Evolutionary conservation across 805 yeast species (phyloP).

Genomic region (Starmerella sirachaensis): DNA sequence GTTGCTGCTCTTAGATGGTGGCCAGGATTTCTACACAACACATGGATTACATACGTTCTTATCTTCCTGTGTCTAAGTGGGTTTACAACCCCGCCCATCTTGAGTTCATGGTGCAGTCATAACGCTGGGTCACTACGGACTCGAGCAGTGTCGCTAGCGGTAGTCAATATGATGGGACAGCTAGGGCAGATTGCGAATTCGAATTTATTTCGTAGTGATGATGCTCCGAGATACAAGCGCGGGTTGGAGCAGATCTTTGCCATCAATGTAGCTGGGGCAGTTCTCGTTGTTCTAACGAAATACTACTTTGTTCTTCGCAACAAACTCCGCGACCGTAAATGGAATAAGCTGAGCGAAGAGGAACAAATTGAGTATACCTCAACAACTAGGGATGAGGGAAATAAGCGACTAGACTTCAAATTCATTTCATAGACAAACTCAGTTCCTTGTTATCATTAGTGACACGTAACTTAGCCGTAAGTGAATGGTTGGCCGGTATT

Average conservation of each 20-base stretch:
- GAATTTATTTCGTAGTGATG: conserved; percentile 45
- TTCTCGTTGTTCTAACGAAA: conserved; percentile 14
- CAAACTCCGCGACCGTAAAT: conserved; percentile 31
- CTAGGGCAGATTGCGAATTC: conserved; percentile 38
- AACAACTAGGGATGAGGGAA: conserved; percentile 42
- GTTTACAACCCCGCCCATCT: conserved; percentile 12
- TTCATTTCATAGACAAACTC: conserved; percentile 22
- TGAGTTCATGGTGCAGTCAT: conserved; percentile 39
- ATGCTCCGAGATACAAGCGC: conserved; percentile 44
- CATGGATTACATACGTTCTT: conserved; percentile 25
- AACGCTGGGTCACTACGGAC: conserved; percentile 48
- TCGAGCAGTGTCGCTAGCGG: conserved; percentile 50
- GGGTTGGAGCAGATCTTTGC: conserved; percentile 41
- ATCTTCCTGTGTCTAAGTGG: conserved; percentile 20
- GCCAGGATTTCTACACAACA: conserved; percentile 13
- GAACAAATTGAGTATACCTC: conserved; percentile 38
- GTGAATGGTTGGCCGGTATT: too few species aligned
- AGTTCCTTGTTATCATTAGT: too few species aligned
- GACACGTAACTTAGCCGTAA: too few species aligned
- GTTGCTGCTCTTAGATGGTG: conserved; percentile 11
- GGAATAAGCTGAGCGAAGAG: conserved; percentile 40
- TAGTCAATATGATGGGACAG: conserved; percentile 53
- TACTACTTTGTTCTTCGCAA: conserved; percentile 27
- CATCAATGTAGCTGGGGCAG: conserved; percentile 34
- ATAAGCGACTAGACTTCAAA: conserved; percentile 42